Evolutionary conservation across 192 early-diverging fungal species (phyloP).

Genomic region (Cladochytrium replicatum): DNA sequence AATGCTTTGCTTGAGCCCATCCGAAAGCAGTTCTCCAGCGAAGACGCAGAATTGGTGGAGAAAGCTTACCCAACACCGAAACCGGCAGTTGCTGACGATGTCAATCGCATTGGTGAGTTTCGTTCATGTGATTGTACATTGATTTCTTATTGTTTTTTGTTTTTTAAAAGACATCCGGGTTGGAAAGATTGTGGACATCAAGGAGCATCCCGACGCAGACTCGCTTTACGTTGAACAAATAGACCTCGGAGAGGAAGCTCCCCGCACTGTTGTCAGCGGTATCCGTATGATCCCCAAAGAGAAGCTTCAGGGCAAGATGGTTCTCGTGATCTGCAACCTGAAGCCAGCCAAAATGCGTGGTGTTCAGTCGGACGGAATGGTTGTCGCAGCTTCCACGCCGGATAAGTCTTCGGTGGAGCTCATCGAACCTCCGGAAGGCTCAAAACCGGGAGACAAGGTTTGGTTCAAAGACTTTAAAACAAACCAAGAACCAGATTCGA

Average conservation of each 20-base stretch:
- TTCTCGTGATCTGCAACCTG: slow-evolving; percentile 52
- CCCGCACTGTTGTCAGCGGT: slow-evolving; percentile 60
- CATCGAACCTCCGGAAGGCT: slow-evolving; percentile 38
- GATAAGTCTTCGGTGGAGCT: slow-evolving; percentile 47
- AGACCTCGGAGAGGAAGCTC: slow-evolving; percentile 45
- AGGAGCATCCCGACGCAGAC: slow-evolving; percentile 36
- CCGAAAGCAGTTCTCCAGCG: slow-evolving; percentile 53
- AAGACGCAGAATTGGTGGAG: slow-evolving; percentile 56
- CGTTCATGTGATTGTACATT: neutral
- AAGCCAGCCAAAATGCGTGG: slow-evolving; percentile 58
- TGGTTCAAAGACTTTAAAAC: slow-evolving; percentile 40
- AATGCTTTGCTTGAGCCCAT: slow-evolving; percentile 84
- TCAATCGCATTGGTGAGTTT: slow-evolving; percentile 22
- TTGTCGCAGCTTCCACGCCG: slow-evolving; percentile 45
- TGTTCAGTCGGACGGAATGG: slow-evolving; percentile 54
- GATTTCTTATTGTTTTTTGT: slow-evolving; percentile 2
- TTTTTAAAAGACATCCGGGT: slow-evolving; percentile 50
- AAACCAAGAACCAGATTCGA: slow-evolving; percentile 27
- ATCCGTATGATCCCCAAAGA: slow-evolving; percentile 42
- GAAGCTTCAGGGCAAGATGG: slow-evolving; percentile 41
- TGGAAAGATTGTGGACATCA: slow-evolving; percentile 45
- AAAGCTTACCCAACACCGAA: slow-evolving; percentile 69
- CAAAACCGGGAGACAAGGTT: slow-evolving; percentile 43
- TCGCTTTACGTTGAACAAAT: slow-evolving; percentile 45
- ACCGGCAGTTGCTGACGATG: slow-evolving; percentile 8